phyloP scores from a whole-genome alignment of 495 filamentous ascomycete genomes.

The Tuber umbilicatum region DNA sequence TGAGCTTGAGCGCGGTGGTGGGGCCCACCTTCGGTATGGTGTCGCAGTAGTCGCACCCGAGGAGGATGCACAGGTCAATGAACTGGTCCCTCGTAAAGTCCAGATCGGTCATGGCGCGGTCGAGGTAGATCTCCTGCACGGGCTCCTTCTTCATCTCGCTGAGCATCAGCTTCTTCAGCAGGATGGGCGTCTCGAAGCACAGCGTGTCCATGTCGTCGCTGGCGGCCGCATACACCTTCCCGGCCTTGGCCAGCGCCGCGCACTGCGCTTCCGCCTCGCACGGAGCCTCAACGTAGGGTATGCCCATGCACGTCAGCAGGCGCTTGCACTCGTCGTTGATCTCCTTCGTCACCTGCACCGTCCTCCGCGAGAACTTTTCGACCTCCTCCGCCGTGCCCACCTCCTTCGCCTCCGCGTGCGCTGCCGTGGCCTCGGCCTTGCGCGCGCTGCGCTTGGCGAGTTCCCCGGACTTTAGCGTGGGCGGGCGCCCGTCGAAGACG shows the following conservation, averaged over 20 bases:
- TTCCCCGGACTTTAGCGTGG: constrained; percentile 94
- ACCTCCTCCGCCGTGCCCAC: constrained; percentile 94
- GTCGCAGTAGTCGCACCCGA: constrained; percentile 96
- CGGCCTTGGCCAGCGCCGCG: constrained; percentile 78
- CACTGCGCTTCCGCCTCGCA: constrained; percentile 98
- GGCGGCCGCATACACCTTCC: constrained; percentile 93
- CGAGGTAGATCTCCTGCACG: constrained; percentile 87
- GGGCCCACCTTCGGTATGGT: constrained; percentile 91
- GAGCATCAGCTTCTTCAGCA: constrained; percentile 89
- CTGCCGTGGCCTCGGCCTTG: constrained; percentile 80
- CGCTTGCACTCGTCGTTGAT: constrained; percentile 92
- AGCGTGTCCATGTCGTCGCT: constrained; percentile 99
- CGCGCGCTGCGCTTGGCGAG: constrained; percentile 87
- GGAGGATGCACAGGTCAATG: constrained; percentile 93
- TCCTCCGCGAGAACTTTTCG: constrained; percentile 93
- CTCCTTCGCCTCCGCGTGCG: constrained; percentile 90
- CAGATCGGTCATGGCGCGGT: constrained; percentile 74
- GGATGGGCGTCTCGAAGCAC: constrained; percentile 85
- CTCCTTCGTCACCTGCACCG: constrained; percentile 89
- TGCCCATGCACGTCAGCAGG: constrained; percentile 86
- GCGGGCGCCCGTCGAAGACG: constrained; percentile 94
- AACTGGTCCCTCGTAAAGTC: constrained; percentile 86
- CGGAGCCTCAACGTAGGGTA: constrained; percentile 89
- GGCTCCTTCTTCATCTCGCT: constrained; percentile 96
- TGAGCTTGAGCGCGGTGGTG: constrained; percentile 81